Percentiles rank a stretch among this genome's conserved stretches.
These are phyloP conservation scores for Fusarium floridanum DNA, from an alignment of 2,329 filamentous ascomycete genomes.

Conservation along the genomic window DNA sequence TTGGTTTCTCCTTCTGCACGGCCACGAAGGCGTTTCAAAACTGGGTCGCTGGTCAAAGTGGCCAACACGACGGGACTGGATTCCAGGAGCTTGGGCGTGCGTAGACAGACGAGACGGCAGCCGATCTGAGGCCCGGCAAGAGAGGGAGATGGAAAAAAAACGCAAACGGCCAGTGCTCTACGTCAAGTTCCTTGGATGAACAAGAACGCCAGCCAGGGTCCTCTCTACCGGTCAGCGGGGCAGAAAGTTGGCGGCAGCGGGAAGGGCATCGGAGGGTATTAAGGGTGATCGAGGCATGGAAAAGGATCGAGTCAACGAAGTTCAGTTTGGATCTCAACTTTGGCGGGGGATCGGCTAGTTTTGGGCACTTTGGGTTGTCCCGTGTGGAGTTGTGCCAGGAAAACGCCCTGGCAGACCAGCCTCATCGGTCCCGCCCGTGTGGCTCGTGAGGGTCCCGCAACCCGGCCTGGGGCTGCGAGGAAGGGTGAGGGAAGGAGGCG, in stretches of 20 bases:
- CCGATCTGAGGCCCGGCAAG: conserved; percentile 10
- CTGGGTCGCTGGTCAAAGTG: not conserved
- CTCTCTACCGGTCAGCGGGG: conserved; percentile 32
- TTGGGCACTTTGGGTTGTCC: conserved; percentile 22
- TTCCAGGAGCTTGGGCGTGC: conserved; percentile 26
- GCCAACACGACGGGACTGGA: not conserved
- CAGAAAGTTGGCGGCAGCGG: conserved; percentile 12
- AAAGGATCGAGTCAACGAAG: conserved; percentile 39
- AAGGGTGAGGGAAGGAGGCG: conserved; percentile 1
- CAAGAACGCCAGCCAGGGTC: conserved; percentile 24
- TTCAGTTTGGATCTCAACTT: conserved; percentile 42
- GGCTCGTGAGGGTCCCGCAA: conserved; percentile 35
- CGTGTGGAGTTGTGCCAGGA: conserved; percentile 22
- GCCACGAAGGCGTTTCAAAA: conserved; percentile 22
- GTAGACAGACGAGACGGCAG: not conserved
- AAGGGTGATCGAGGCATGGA: conserved; percentile 32
- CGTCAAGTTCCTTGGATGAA: conserved; percentile 38
- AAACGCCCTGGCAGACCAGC: conserved; percentile 36
- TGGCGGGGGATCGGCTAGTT: conserved; percentile 42
- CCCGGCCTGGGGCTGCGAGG: conserved; percentile 27
- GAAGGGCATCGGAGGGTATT: conserved; percentile 30
- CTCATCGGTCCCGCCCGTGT: conserved; percentile 43
- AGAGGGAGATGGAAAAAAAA: not conserved
- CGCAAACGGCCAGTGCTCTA: conserved; percentile 26
- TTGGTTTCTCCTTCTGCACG: conserved; percentile 11